Percentiles rank a stretch among this genome's conserved stretches.
Conservation (phyloP, 176 grass and related monocot species). For the Aegilops bicornis region DNA sequence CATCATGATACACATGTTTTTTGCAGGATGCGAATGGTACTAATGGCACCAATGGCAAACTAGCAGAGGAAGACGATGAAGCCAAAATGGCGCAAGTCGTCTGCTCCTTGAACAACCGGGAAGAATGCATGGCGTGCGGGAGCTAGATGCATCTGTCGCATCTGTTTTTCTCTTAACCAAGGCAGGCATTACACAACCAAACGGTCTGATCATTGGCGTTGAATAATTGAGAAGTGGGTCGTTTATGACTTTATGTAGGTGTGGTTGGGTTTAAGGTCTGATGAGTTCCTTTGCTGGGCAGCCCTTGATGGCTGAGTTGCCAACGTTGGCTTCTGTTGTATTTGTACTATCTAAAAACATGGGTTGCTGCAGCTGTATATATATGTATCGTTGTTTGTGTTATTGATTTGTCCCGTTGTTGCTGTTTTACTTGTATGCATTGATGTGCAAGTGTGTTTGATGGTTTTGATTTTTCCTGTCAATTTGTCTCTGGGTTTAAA, state of each 20-base stretch:
- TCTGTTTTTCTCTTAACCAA: conserved; percentile 1
- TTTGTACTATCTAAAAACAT: not conserved
- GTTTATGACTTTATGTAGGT: not conserved
- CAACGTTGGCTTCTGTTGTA: conserved; percentile 13
- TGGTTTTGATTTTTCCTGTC: not conserved
- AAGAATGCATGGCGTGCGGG: conserved; percentile 89
- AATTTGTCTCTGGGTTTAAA: not conserved
- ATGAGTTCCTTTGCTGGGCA: not conserved
- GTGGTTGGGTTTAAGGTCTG: not conserved
- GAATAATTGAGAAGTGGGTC: conserved; percentile 16
- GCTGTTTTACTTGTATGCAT: not conserved
- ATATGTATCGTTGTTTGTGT: conserved; percentile 22
- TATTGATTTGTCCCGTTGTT: not conserved
- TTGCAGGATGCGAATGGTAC: conserved; percentile 46
- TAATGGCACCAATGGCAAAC: conserved; percentile 15
- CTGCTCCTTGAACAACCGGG: conserved; percentile 89
- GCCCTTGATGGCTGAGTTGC: not conserved
- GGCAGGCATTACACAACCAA: conserved; percentile 15
- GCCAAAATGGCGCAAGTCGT: conserved; percentile 96
- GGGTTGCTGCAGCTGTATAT: conserved; percentile 38
- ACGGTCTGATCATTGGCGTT: conserved; percentile 22
- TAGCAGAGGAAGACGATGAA: conserved; percentile 59
- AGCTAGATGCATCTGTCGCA: conserved; percentile 44
- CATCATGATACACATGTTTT: not conserved
- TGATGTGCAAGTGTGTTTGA: not conserved